Base-by-base conservation (phyloP, 2,329 filamentous ascomycete genomes). In the Sarocladium oryzae region DNA sequence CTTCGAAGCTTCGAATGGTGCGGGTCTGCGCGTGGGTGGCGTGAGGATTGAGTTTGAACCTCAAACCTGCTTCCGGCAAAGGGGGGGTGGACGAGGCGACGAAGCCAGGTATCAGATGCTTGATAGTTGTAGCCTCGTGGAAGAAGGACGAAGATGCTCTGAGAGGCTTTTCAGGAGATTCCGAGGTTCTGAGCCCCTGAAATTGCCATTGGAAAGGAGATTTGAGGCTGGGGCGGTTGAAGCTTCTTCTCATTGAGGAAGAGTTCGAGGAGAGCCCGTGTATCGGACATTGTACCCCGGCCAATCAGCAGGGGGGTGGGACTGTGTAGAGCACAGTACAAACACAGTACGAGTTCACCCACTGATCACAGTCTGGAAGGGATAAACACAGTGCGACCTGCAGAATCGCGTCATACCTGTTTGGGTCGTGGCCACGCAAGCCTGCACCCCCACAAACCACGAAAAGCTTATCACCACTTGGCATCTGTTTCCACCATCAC, bases 401-500 rank as follows among this genome's bases (percentile, higher is more conserved):
- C 20, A 45, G n/a, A 30, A 20, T 18, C n/a, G 23, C 21, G 40
- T 45, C 40, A 30, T 45, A 23, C 40, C 40, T 7, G 21, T 20
- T 45, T 45, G 10, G 40, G 23, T 23, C 40, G 13, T 45, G 40
- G 40, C 40, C 40, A 45, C 40, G 40, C 40, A 45, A 45, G 40
- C 40, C 21, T 30, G 40, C 40, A 45, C 40, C 24, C 40, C 40
- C 26, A n/a, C n/a, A n/a, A n/a, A n/a, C n/a, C n/a, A n/a, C n/a
- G 21, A 45, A 45, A 45, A 45, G 40, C 40, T 45, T 45, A 45
- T 45, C 40, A 20, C 40, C 5, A 21, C 40, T 45, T 45, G 40
- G 40, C 40, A 40, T 40, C 36, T 20, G 20, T 6, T 26, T 16
- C 40, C 23, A 13, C n/a, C 13, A 37, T 15, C 7, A 30, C 28